Percentiles rank a stretch among this genome's conserved stretches.
These are phyloP conservation scores for Debaryomyces sp. DNA, from an alignment of 1,139 yeast species.

Conservation along the genomic window DNA sequence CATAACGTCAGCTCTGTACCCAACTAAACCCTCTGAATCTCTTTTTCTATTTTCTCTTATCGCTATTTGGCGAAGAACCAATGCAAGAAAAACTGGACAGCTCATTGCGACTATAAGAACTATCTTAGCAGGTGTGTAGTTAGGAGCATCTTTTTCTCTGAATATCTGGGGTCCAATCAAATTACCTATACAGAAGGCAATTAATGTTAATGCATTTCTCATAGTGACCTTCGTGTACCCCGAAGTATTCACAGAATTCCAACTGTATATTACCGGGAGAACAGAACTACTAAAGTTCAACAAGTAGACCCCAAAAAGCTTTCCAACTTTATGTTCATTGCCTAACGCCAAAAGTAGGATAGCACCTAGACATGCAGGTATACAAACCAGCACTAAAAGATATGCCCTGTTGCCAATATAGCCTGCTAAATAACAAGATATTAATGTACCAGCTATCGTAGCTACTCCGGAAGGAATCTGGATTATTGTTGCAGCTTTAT, in stretches of 20 bases:
- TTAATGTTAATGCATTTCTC: not conserved
- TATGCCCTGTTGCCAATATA: constrained; percentile 8
- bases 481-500: not conserved
- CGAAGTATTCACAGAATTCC: no score
- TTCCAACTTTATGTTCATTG: no score
- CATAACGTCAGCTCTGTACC: not conserved
- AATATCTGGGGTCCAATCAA: constrained; percentile 35
- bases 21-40: not conserved
- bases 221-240: no score
- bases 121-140: constrained; percentile 11
- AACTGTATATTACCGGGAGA: no score
- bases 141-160: constrained; percentile 21
- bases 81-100: constrained; percentile 4
- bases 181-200: constrained; percentile 31
- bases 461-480: not conserved
- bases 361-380: no score
- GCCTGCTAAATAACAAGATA: not conserved
- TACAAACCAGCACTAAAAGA: constrained; percentile 10
- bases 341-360: no score
- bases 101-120: constrained; percentile 11
- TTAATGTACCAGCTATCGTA: not conserved
- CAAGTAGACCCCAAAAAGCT: no score
- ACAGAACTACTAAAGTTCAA: no score
- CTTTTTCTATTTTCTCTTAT: not conserved
- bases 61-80: not conserved